Base-by-base conservation (phyloP, 2,329 filamentous ascomycete species). In the Daldinia eschscholtzii region DNA sequence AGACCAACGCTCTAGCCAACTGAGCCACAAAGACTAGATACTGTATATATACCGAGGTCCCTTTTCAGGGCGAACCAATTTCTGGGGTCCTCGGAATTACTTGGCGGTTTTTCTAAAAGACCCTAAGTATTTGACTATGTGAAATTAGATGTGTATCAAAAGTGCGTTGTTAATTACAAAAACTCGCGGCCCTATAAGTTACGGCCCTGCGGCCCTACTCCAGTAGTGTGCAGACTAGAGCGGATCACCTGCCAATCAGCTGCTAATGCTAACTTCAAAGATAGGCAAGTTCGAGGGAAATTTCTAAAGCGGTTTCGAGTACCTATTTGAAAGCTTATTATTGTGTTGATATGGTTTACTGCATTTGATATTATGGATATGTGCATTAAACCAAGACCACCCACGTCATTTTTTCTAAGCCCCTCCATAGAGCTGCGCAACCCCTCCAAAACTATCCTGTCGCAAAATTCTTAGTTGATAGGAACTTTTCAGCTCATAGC, bases 381-480 rank as follows among this genome's bases (percentile, higher is more conserved):
- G 60, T 48, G 65, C 48, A 67, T 44, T 35, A 35, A 48, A 33
- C 6, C 46, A 33, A 39, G 13, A 3, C 12, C 46, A 58, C 20
- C 6, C 55, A 67, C 64, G 59, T 67, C 64, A 67, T 67, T 62
- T 65, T 63, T n/a, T 13, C 26, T 64, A 26, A 28, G 46, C 64
- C 64, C 64, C 64, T 67, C 59, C 20, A 59, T 58, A 55, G 52
- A 57, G 50, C 61, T 63, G 56, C 52, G 28, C 28, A 53, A 68
- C 65, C 59, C 66, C 53, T 64, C 53, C 59, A 56, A 62, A 37
- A n/a, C 46, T 64, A 61, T 61, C 58, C 50, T 13, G 58, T 61
- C 50, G 56, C 26, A 66, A 67, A 68, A 66, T 65, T 72, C 63
- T 62, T 63, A 64, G 60, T 41, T 26, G 13, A 61, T 53, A 57